Evolutionary conservation across 768 basidiomycete species (phyloP).

Genomic region (Sporobolomyces phaffii): DNA sequence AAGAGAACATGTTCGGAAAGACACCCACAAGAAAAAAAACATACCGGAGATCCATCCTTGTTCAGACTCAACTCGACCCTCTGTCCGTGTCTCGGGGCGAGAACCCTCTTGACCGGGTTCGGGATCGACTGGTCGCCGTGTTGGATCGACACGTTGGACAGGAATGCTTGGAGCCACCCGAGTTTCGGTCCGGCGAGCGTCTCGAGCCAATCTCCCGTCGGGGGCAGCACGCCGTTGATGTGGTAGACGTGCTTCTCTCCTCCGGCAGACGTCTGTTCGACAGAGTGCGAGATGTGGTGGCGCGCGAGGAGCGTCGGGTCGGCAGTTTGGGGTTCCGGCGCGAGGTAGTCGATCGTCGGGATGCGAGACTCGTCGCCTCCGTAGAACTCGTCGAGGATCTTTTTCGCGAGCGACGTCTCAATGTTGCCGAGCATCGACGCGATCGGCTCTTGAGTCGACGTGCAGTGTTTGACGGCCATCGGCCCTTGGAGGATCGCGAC

Average conservation of each 20-base stretch:
- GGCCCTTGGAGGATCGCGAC: constrained; percentile 97
- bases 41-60: constrained; percentile 34
- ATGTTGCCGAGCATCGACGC: constrained; percentile 85
- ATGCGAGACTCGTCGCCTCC: constrained; percentile 65
- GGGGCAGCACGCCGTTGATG: constrained; percentile 54
- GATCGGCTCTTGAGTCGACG: constrained; percentile 85
- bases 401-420: constrained; percentile 66
- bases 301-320: constrained; percentile 19
- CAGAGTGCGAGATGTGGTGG: constrained; percentile 51
- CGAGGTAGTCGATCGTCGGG: constrained; percentile 79
- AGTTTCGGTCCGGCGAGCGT: constrained; percentile 72
- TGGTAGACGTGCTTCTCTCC: constrained; percentile 53
- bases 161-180: constrained; percentile 77
- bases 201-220: constrained; percentile 70
- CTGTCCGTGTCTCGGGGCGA: constrained; percentile 74
- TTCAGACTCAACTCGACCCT: constrained; percentile 57
- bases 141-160: constrained; percentile 73
- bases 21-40: not conserved
- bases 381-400: constrained; percentile 72
- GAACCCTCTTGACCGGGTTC: constrained; percentile 80
- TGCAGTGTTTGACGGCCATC: constrained; percentile 82
- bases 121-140: constrained; percentile 79
- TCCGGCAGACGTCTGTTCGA: constrained; percentile 51
- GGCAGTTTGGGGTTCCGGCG: constrained; percentile 50
- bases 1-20: not conserved